phyloP scores from a whole-genome alignment of 768 basidiomycete genomes.

The Rickenella mellea region DNA sequence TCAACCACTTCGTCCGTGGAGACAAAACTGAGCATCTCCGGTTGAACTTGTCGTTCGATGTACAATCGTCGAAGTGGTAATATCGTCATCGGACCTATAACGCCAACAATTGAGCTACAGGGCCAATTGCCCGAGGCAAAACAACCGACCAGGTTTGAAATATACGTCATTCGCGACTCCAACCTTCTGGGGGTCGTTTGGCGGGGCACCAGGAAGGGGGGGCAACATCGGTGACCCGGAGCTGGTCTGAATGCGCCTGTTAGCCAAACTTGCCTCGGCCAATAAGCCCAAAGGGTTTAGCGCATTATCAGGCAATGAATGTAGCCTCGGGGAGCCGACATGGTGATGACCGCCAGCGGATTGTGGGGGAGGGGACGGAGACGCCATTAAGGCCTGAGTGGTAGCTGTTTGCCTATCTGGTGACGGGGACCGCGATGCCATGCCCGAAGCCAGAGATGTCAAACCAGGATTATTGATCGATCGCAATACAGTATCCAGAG shows the following conservation, averaged over 20 bases:
- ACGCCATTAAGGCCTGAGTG: conserved; percentile 45
- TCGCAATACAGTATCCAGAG: conserved; percentile 83
- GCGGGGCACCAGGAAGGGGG: conserved; percentile 25
- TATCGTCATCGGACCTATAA: conserved; percentile 76
- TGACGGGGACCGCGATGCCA: conserved; percentile 77
- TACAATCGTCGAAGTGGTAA: conserved; percentile 72
- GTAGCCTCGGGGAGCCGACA: conserved; percentile 68
- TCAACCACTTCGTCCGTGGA: conserved; percentile 83
- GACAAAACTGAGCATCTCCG: conserved; percentile 88
- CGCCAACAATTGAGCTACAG: background rate
- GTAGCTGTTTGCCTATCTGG: conserved; percentile 48
- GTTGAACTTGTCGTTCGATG: conserved; percentile 85
- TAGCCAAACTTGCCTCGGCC: conserved; percentile 81
- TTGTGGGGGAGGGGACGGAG: conserved; percentile 26
- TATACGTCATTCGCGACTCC: conserved; percentile 83
- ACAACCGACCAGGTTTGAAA: conserved; percentile 74
- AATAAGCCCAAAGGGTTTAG: conserved; percentile 89
- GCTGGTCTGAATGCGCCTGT: conserved; percentile 48
- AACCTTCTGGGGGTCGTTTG: conserved; percentile 43
- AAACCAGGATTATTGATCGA: conserved; percentile 75
- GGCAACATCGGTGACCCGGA: conserved; percentile 8
- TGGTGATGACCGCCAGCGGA: background rate
- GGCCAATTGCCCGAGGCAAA: background rate
- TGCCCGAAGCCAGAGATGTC: conserved; percentile 49
- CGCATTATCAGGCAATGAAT: conserved; percentile 85